Conservation (phyloP, 2,329 filamentous ascomycete genomes). For the Monilinia fructicola region DNA sequence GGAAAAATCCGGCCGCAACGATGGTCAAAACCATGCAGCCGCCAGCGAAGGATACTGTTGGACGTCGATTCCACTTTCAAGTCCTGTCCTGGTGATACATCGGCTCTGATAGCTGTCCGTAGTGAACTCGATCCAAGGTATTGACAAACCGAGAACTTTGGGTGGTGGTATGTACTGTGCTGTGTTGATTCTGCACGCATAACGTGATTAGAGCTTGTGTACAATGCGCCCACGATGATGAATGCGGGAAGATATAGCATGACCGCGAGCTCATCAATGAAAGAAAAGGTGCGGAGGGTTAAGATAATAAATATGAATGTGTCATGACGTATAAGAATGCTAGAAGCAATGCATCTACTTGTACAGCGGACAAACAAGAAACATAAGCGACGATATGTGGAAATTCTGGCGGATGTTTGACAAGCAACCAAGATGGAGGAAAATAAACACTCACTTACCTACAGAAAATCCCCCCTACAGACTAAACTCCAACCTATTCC, state of each 20-base stretch:
- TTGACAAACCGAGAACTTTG: not conserved
- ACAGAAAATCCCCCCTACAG: constrained; percentile 37
- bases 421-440: not conserved
- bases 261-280: not conserved
- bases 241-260: not conserved
- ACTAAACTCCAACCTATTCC: constrained; percentile 55
- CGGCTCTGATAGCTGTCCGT: not conserved
- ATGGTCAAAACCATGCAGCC: not conserved
- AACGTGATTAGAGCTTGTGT: not conserved
- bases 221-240: not conserved
- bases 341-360: not conserved
- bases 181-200: no score
- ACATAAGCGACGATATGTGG: not conserved
- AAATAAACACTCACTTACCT: not conserved
- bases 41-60: not conserved
- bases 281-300: not conserved
- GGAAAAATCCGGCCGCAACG: not conserved
- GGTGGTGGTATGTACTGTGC: not conserved
- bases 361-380: not conserved
- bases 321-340: no score
- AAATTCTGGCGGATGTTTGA: not conserved
- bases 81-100: not conserved
- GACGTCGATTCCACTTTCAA: not conserved
- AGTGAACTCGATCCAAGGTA: not conserved
- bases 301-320: not conserved